Base-by-base conservation (phyloP, 495 filamentous ascomycete genomes). In the Tirmania nivea region DNA sequence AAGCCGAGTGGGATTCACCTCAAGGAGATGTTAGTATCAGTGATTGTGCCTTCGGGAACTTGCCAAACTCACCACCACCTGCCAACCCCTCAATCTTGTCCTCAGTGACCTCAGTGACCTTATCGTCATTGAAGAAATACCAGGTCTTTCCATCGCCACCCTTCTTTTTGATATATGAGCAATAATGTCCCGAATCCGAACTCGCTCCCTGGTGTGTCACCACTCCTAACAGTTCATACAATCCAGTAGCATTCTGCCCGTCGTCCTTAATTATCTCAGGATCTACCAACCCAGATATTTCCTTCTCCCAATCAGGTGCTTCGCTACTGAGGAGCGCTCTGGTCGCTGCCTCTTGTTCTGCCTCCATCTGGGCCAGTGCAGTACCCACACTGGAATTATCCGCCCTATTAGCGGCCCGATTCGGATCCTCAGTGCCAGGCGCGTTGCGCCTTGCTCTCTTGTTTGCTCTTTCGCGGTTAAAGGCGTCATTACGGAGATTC, bases 101-200 rank as follows among this genome's bases (percentile, higher is more conserved):
- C 9, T 76, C 69, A 3, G 88, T 80, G 31, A 97, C 90, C 68
- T 96, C 92, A 39, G 82, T 77, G 10, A 97, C 92, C 67, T 89
- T 93, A 62, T 97, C 92, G 61, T 97, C 90, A 64, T 97, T 94
- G 74, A 97, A 97, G 87, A 90, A 96, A 86, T 90, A 97, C 90
- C 90, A 97, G 10, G 59, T 64, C 59, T 89, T 94, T 53, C 80
- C 86, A 57, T 94, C 87, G 54, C 88, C 81, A 14, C 75, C 79
- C 49, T 82, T 74, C 71, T 97, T 93, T 73, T 96, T 97, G 53
- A 97, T 84, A 65, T 94, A 97, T 2, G 86, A 79, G 2, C 92
- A 96, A 69, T 97, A 97, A 68, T 97, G 90, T 8, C 90, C 90
- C 57, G 89, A 95, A 66, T 97, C 92, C 35, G 90, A 90, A 62